phyloP scores from a whole-genome alignment of 2,329 filamentous ascomycete genomes.

The Aspergillus niger region DNA sequence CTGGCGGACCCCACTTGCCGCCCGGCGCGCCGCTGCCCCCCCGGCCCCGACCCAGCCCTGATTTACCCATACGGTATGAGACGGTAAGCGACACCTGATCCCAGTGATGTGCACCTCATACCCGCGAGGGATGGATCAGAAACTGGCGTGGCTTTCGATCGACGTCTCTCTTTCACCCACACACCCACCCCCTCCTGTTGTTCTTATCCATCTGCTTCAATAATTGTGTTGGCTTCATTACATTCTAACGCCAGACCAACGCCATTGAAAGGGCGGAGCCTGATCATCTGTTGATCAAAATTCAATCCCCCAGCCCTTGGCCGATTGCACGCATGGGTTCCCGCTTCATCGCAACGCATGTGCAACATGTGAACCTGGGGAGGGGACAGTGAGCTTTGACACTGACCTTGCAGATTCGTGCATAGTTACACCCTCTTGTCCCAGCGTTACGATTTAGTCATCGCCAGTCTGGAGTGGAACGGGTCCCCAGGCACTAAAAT shows the following conservation, averaged over 20 bases:
- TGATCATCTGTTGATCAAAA: not conserved
- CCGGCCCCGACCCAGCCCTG: not conserved
- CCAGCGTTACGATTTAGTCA: not conserved
- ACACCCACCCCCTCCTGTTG: not conserved
- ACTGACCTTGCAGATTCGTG: not conserved
- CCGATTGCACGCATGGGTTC: not conserved
- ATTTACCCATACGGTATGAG: not conserved
- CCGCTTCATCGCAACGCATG: not conserved
- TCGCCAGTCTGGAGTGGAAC: not conserved
- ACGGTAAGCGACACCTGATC: not conserved
- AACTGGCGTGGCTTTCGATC: not conserved
- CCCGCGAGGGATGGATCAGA: not conserved
- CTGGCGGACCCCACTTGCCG: not conserved
- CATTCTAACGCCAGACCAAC: not conserved
- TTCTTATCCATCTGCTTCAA: not conserved
- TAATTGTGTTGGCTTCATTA: not conserved
- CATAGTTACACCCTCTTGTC: not conserved
- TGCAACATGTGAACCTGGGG: not conserved
- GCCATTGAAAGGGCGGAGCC: not conserved
- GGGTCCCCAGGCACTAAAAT: not conserved
- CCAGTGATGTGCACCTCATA: not conserved
- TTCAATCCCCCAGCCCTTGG: not conserved
- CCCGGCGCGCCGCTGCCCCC: not conserved
- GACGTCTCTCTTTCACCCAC: not conserved
- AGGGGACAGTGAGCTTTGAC: not conserved